phyloP scores from a whole-genome alignment of 768 basidiomycete species.

The Serpula lacrymans region DNA sequence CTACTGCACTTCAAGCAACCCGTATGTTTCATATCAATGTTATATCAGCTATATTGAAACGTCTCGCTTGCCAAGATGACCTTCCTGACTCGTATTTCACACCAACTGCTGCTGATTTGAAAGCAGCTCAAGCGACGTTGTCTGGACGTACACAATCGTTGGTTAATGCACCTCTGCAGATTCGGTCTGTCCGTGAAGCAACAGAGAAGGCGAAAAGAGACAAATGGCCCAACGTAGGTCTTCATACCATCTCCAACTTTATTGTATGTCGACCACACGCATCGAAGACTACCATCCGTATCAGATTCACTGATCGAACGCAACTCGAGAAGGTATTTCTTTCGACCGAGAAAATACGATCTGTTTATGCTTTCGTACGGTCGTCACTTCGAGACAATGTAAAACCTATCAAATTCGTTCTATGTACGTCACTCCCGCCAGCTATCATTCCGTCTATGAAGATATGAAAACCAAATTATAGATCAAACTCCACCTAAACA shows the following conservation, averaged over 20 bases:
- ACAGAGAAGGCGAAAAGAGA: constrained; percentile 56
- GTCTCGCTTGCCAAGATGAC: constrained; percentile 29
- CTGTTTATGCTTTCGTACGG: constrained; percentile 84
- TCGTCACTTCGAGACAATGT: constrained; percentile 68
- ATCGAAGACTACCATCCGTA: constrained; percentile 71
- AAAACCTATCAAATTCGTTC: constrained; percentile 75
- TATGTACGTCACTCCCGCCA: constrained; percentile 53
- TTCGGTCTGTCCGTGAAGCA: constrained; percentile 61
- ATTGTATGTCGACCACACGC: constrained; percentile 10
- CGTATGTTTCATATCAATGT: constrained; percentile 29
- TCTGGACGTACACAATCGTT: constrained; percentile 59
- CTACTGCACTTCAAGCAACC: constrained; percentile 21
- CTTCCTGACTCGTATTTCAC: constrained; percentile 74
- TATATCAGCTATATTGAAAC: constrained; percentile 3
- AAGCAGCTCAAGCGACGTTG: constrained; percentile 61
- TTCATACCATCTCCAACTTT: not conserved
- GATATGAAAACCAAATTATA: constrained; percentile 20
- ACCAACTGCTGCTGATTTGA: constrained; percentile 68
- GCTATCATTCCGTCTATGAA: too few relatives aligned
- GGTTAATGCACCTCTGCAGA: constrained; percentile 65
- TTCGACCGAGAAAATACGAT: constrained; percentile 74
- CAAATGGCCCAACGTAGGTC: constrained; percentile 67
- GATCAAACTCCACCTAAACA: constrained; percentile 81
- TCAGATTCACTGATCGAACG: constrained; percentile 78
- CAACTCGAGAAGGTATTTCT: constrained; percentile 77